Evolutionary conservation across 2,329 filamentous ascomycete genomes (phyloP).

Genomic region (Colletotrichum cordylinicola): DNA sequence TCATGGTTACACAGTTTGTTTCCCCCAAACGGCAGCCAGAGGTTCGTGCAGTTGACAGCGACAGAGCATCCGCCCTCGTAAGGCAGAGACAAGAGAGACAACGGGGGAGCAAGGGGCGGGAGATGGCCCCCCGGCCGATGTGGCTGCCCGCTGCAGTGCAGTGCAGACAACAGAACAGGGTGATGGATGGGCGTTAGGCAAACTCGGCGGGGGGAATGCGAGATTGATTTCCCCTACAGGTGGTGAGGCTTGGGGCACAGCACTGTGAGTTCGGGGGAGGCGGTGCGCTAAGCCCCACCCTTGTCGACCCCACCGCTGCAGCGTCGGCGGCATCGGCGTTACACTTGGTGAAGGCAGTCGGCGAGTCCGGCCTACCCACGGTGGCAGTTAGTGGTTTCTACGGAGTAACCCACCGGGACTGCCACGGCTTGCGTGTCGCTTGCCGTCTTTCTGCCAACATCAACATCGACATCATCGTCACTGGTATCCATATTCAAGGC

Average conservation of each 20-base stretch:
- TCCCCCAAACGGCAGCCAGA: not conserved
- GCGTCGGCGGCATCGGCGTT: not conserved
- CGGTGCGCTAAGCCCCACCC: constrained; percentile 6
- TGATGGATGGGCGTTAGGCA: not conserved
- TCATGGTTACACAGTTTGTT: not conserved
- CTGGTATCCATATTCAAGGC: not conserved
- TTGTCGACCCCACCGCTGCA: not conserved
- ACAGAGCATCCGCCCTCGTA: not conserved
- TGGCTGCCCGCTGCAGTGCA: not conserved
- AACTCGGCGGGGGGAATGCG: not conserved
- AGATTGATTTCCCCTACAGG: not conserved
- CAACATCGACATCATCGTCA: not conserved
- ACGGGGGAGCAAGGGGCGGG: not conserved
- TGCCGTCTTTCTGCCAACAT: not conserved
- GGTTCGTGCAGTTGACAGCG: not conserved
- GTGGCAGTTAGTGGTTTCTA: not conserved
- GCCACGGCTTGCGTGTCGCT: not conserved
- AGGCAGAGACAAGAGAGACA: not conserved
- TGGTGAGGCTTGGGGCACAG: not conserved
- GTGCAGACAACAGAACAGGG: not conserved
- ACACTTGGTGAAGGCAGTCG: not conserved
- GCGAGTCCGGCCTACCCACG: not conserved
- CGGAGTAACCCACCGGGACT: not conserved
- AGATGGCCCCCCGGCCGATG: not conserved
- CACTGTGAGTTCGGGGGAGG: not conserved